A percentile compares a stretch with the other conserved stretches of the same genome.
Conservation (phyloP, 306 rosid species). For the Oxytropis ochrocephala region DNA sequence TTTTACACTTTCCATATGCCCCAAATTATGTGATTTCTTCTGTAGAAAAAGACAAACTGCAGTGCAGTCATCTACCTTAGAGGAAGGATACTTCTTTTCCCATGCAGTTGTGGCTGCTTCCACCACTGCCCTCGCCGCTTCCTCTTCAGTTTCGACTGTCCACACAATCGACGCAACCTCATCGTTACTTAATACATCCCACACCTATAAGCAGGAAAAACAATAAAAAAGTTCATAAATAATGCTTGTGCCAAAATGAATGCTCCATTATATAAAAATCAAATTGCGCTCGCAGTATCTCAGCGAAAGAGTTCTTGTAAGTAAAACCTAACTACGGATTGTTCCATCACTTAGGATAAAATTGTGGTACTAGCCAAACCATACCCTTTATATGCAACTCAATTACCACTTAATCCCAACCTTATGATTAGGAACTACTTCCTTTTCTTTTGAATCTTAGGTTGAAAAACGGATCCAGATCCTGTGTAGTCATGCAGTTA, state of each 20-base stretch:
- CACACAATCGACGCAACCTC: constrained; percentile 58
- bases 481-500: too few species aligned
- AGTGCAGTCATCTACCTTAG: constrained; percentile 58
- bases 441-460: not conserved
- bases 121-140: constrained; percentile 52
- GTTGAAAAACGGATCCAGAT: not conserved
- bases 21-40: not conserved
- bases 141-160: constrained; percentile 41
- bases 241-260: not conserved
- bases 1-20: not conserved
- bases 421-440: not conserved
- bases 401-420: too few species aligned
- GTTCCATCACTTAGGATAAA: too few species aligned
- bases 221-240: not conserved
- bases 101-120: constrained; percentile 55
- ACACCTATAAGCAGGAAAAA: constrained; percentile 28
- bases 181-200: constrained; percentile 67
- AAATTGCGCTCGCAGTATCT: too few species aligned
- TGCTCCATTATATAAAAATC: not conserved
- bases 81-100: constrained; percentile 37
- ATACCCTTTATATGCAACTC: too few species aligned
- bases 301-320: too few species aligned
- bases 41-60: constrained; percentile 51
- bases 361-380: too few species aligned
- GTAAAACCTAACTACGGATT: too few species aligned